These are phyloP conservation scores for Colletotrichum destructivum DNA, from an alignment of 2,329 filamentous ascomycete species.

Conservation along the genomic window DNA sequence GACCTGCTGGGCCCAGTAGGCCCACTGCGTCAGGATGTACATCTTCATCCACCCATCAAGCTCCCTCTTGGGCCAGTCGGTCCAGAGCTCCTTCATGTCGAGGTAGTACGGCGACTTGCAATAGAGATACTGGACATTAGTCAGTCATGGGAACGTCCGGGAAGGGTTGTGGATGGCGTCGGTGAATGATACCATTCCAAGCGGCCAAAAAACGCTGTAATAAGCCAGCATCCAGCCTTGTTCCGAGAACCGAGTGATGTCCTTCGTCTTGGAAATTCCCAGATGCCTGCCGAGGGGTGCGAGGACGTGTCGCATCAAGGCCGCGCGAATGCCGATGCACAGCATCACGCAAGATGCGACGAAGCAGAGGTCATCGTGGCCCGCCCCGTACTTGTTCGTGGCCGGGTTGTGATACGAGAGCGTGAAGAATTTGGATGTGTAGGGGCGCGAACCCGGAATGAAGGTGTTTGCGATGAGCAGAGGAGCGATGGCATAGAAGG, in stretches of 20 bases:
- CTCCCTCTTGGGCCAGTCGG: slow-evolving; percentile 10
- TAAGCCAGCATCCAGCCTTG: slow-evolving; percentile 18
- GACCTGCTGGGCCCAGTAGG: slow-evolving; percentile 32
- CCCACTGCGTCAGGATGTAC: slow-evolving; percentile 25
- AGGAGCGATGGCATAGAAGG: neutral
- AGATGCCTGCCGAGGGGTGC: neutral
- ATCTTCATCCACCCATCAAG: slow-evolving; percentile 30
- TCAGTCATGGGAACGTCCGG: neutral
- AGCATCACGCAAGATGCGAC: slow-evolving; percentile 7
- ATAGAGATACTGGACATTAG: slow-evolving; percentile 9
- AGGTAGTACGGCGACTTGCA: slow-evolving; percentile 9
- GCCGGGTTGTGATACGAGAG: slow-evolving; percentile 6
- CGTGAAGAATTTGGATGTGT: slow-evolving; percentile 2
- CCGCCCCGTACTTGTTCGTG: slow-evolving; percentile 13
- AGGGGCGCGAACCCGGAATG: slow-evolving; percentile 1
- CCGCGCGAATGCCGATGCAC: slow-evolving; percentile 5
- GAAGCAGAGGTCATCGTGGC: slow-evolving; percentile 21
- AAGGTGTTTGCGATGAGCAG: neutral
- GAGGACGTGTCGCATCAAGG: slow-evolving; percentile 13
- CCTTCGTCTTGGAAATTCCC: slow-evolving; percentile 15
- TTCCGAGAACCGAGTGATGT: slow-evolving; percentile 3
- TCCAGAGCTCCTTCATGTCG: slow-evolving; percentile 14
- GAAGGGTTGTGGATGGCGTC: neutral
- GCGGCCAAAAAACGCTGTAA: slow-evolving; percentile 11
- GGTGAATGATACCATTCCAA: neutral